These are phyloP conservation scores for Hygrocybe coccinea DNA, from an alignment of 768 basidiomycete genomes.

Conservation along the genomic window DNA sequence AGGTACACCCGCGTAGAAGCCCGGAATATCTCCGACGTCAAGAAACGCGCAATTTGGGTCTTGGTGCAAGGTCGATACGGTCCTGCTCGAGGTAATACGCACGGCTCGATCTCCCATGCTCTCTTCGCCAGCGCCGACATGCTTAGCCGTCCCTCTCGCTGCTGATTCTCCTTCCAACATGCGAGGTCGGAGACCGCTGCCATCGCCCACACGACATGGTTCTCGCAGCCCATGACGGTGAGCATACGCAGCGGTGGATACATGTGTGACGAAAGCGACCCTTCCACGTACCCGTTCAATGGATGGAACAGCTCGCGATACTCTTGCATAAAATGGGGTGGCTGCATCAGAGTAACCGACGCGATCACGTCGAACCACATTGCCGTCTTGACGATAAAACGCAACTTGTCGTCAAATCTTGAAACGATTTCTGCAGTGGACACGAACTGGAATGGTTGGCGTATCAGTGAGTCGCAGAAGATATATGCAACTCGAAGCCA, in stretches of 20 bases:
- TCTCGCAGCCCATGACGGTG: slow-evolving; percentile 80
- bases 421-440: slow-evolving; percentile 42
- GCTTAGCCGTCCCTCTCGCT: slow-evolving; percentile 45
- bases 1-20: slow-evolving; percentile 71
- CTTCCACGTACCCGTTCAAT: neutral
- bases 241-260: slow-evolving; percentile 56
- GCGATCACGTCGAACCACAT: slow-evolving; percentile 88
- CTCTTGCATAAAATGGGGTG: slow-evolving; percentile 52
- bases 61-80: slow-evolving; percentile 17
- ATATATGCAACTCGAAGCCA: slow-evolving; percentile 60
- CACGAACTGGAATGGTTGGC: slow-evolving; percentile 34
- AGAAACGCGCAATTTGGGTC: slow-evolving; percentile 27
- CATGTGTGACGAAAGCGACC: neutral
- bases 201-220: slow-evolving; percentile 70
- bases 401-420: slow-evolving; percentile 44
- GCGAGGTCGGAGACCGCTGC: slow-evolving; percentile 67
- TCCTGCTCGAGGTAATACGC: slow-evolving; percentile 25
- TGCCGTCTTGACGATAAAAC: slow-evolving; percentile 76
- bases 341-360: slow-evolving; percentile 58
- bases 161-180: slow-evolving; percentile 54
- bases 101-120: slow-evolving; percentile 48
- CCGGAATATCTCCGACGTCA: slow-evolving; percentile 64
- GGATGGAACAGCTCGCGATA: slow-evolving; percentile 57
- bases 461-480: slow-evolving; percentile 51
- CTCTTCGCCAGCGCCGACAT: slow-evolving; percentile 53